phyloP scores from a whole-genome alignment of 352 stramenopile species.

The Phytopythium kandeliae region DNA sequence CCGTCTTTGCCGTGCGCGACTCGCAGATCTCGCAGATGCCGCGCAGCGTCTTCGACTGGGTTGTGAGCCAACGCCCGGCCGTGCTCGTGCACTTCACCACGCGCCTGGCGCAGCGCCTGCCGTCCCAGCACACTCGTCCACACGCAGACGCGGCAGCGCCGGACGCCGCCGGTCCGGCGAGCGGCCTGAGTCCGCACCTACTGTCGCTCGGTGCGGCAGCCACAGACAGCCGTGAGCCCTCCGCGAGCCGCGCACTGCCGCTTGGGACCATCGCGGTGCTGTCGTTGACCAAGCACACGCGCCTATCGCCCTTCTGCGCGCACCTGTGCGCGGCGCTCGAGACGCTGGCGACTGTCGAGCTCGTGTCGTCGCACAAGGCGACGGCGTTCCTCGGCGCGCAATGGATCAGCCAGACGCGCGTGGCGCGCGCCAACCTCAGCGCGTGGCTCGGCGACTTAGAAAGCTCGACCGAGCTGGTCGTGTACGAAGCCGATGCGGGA shows the following conservation, averaged over 20 bases:
- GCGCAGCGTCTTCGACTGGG: conserved; percentile 80
- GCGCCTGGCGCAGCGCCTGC: conserved; percentile 57
- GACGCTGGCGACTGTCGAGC: conserved; percentile 57
- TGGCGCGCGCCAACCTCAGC: conserved; percentile 61
- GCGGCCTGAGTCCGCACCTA: conserved; percentile 39
- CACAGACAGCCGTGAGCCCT: conserved; percentile 13
- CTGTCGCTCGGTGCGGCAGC: conserved; percentile 45
- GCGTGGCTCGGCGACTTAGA: conserved; percentile 83
- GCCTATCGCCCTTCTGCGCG: conserved; percentile 71
- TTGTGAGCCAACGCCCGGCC: conserved; percentile 57
- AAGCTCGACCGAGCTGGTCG: conserved; percentile 65
- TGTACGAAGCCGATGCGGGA: conserved; percentile 73
- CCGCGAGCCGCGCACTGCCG: conserved; percentile 24
- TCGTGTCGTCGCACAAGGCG: conserved; percentile 71
- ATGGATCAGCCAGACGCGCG: conserved; percentile 64
- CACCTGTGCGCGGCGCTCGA: conserved; percentile 56
- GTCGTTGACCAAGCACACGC: conserved; percentile 65
- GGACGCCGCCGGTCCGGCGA: conserved; percentile 31
- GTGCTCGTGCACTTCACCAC: conserved; percentile 82
- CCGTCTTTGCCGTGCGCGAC: conserved; percentile 81
- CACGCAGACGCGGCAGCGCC: conserved; percentile 22
- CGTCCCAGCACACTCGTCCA: conserved; percentile 30
- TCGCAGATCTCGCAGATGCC: conserved; percentile 88
- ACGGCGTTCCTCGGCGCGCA: conserved; percentile 52
- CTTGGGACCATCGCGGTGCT: conserved; percentile 75